Percentiles rank a stretch among this genome's conserved stretches.
Conservation (phyloP, 2,329 filamentous ascomycete species). For the Nemania bipapillata region DNA sequence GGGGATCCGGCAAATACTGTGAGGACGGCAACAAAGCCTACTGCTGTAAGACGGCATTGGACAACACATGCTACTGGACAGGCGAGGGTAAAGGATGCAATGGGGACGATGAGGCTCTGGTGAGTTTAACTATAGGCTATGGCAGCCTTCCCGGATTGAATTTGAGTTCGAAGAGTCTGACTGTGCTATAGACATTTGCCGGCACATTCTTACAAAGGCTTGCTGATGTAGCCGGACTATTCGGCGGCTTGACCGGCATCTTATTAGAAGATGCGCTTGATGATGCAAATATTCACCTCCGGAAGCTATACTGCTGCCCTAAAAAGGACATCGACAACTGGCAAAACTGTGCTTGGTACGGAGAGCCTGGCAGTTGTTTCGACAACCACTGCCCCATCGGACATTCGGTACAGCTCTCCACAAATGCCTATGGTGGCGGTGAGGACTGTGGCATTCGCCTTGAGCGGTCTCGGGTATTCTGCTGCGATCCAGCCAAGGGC, state of each 20-base stretch:
- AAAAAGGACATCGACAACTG: slow-evolving; percentile 8
- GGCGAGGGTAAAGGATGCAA: not conserved
- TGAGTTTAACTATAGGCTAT: not conserved
- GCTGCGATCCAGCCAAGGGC: slow-evolving; percentile 49
- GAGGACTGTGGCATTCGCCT: slow-evolving; percentile 41
- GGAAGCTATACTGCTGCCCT: slow-evolving; percentile 12
- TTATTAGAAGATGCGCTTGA: slow-evolving; percentile 6
- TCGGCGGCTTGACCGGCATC: not conserved
- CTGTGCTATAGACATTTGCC: slow-evolving; percentile 1
- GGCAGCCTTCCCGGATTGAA: not conserved
- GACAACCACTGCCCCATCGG: slow-evolving; percentile 50
- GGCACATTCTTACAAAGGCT: slow-evolving; percentile 4
- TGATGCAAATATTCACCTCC: slow-evolving; percentile 3
- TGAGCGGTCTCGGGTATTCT: slow-evolving; percentile 48
- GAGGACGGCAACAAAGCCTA: slow-evolving; percentile 19
- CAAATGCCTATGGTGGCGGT: slow-evolving; percentile 45
- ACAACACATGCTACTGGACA: slow-evolving; percentile 9
- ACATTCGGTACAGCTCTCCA: slow-evolving; percentile 46
- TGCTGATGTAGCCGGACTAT: slow-evolving; percentile 1
- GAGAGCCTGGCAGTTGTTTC: slow-evolving; percentile 51
- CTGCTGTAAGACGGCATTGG: not conserved
- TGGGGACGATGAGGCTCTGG: slow-evolving; percentile 3
- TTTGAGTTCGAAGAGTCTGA: not conserved
- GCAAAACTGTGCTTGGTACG: slow-evolving; percentile 46
- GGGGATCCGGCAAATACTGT: slow-evolving; percentile 17